A percentile compares a stretch with the other conserved stretches of the same genome.
These are phyloP conservation scores for Colletotrichum chrysophilum DNA, from an alignment of 2,329 filamentous ascomycete genomes.

Conservation along the genomic window DNA sequence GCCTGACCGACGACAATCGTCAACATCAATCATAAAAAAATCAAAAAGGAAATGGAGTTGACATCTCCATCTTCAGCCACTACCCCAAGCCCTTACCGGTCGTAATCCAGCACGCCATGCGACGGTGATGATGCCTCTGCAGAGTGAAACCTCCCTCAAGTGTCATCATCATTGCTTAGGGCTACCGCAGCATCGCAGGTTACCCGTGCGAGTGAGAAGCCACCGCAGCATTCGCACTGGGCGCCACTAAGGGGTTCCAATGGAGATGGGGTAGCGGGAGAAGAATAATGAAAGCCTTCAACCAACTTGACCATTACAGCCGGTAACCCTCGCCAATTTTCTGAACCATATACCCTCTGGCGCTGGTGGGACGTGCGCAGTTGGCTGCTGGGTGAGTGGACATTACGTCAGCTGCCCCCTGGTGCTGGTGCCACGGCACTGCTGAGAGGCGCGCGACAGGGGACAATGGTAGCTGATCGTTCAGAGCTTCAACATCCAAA, in stretches of 20 bases:
- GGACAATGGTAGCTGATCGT: neutral
- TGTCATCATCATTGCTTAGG: slow-evolving; percentile 72
- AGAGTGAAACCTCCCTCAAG: slow-evolving; percentile 77
- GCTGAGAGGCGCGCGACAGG: neutral
- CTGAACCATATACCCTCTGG: neutral
- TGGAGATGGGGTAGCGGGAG: slow-evolving; percentile 57
- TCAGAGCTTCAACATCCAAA: neutral
- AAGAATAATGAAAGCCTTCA: slow-evolving; percentile 62
- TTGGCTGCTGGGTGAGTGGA: rapidly evolving
- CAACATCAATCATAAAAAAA: slow-evolving; percentile 24
- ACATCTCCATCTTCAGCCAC: slow-evolving; percentile 59
- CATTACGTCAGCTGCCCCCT: neutral
- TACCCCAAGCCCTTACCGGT: slow-evolving; percentile 64
- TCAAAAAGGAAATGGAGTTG: slow-evolving; percentile 48
- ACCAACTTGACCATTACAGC: slow-evolving; percentile 68
- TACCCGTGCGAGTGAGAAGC: slow-evolving; percentile 69
- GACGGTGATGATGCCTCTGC: slow-evolving; percentile 75
- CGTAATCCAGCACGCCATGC: slow-evolving; percentile 74
- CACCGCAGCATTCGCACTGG: slow-evolving; percentile 74
- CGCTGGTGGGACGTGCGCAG: neutral
- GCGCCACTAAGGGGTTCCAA: slow-evolving; percentile 62
- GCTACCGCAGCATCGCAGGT: slow-evolving; percentile 67
- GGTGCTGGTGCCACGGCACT: neutral
- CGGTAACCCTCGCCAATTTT: slow-evolving; percentile 23
- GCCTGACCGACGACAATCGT: no score